Percentiles rank a stretch among this genome's conserved stretches.
Evolutionary conservation across 2,329 filamentous ascomycete species (phyloP).

Genomic region (Ceratocystis diversiconidia): DNA sequence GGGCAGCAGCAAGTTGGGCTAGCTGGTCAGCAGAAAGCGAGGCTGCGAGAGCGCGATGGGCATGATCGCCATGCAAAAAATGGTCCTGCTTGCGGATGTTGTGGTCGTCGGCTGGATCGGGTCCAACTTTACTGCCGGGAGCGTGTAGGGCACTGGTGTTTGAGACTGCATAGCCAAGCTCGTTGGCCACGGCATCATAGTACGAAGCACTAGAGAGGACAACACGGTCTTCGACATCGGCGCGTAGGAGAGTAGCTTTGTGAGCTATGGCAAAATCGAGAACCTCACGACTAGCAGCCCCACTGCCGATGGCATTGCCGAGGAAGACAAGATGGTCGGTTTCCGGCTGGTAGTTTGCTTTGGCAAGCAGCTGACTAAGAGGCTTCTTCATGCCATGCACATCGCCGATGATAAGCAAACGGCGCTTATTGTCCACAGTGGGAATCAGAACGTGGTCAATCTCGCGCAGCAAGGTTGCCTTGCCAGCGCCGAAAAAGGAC

Average conservation of each 20-base stretch:
- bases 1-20: constrained; percentile 53
- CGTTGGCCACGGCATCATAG: constrained; percentile 36
- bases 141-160: constrained; percentile 22
- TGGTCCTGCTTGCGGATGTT: constrained; percentile 22
- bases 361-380: constrained; percentile 49
- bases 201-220: constrained; percentile 38
- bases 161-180: constrained; percentile 1
- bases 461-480: constrained; percentile 23
- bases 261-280: constrained; percentile 60
- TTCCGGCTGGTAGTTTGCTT: constrained; percentile 43
- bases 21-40: constrained; percentile 44
- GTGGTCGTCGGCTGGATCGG: constrained; percentile 20
- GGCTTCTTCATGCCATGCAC: constrained; percentile 75
- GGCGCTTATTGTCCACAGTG: constrained; percentile 31
- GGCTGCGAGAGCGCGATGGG: constrained; percentile 41
- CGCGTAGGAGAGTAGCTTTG: constrained; percentile 68
- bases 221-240: constrained; percentile 83
- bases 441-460: constrained; percentile 25
- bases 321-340: constrained; percentile 60
- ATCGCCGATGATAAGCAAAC: constrained; percentile 75
- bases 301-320: constrained; percentile 60
- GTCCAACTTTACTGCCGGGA: constrained; percentile 15
- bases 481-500: constrained; percentile 23
- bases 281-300: constrained; percentile 68
- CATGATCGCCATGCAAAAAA: constrained; percentile 26